Evolutionary conservation across 2,329 filamentous ascomycete genomes (phyloP), one percentile per base, ranked within the genome.

Genomic region (Dryadomyces quercus-mongolicae): DNA sequence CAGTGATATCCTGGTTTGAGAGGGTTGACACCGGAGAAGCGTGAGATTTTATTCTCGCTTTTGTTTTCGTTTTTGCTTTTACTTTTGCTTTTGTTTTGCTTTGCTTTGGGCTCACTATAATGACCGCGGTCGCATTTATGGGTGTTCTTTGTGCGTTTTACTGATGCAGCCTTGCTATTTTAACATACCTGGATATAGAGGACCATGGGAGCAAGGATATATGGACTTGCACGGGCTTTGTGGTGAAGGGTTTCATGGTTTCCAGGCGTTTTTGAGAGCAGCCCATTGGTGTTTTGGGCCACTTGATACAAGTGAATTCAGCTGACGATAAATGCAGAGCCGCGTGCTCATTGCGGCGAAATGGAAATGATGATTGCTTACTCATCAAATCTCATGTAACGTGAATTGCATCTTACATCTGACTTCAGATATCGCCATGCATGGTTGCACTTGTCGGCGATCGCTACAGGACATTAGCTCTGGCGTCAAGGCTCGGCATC

Each of bases 1-100:
- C 81, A 2, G 76, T 83, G 22, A 68, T 73, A 52, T 66, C 71
- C 44, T 83, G 80, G 80, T 65, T 82, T 45, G 68, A 67, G 25
- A 69, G 67, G 52, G 66, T 78, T 8, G 75, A 79, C 49, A 59
- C 62, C 3, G 56, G 60, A n/a, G 67, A 67, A 53, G 20, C 55
- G 1, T 57, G 16, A 54, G 6, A 44, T 13, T 40, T n/a, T 34
- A 15, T 50, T 36, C 22, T 31, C 15, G 20, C 5, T 54, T 54
- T 49, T 13, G 3, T 31, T 42, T 38, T 12, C 20, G 18, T 52
- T 20, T 42, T 40, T 40, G 7, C 15, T 20, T 53, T 48, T 40
- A 44, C n/a, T 36, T 18, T 43, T 51, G 13, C 20, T 56, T 21
- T 42, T 42, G 21, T 20, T 21, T 46, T 16, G 13, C 42, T 10